These are phyloP conservation scores for Uronychia setigera DNA, from an alignment of 73 alveolate genomes.

Conservation along the genomic window DNA sequence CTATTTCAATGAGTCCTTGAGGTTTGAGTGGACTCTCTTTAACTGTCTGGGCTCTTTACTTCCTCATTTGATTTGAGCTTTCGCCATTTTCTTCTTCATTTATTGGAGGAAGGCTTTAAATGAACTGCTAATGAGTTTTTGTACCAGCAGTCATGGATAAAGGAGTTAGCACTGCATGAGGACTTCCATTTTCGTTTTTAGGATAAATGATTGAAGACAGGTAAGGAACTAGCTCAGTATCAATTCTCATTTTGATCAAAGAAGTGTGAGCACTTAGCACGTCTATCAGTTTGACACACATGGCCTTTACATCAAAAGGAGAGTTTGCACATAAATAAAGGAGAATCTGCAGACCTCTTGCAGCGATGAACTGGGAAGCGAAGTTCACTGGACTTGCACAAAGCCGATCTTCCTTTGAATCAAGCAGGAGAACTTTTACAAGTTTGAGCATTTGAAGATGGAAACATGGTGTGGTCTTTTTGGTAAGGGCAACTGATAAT, in stretches of 20 bases:
- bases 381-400: conserved; percentile 67
- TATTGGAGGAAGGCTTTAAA: neutral
- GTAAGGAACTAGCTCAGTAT: conserved; percentile 56
- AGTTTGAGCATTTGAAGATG: conserved; percentile 56
- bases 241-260: conserved; percentile 51
- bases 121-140: neutral
- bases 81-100: no score
- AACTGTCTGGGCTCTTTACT: neutral
- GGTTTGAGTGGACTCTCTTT: neutral
- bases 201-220: conserved; percentile 36
- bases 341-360: conserved; percentile 57
- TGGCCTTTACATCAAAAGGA: conserved; percentile 64
- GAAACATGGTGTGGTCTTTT: conserved; percentile 58
- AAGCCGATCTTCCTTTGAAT: conserved; percentile 53
- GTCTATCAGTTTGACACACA: conserved; percentile 68
- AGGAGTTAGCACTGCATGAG: neutral
- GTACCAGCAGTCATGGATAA: neutral
- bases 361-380: conserved; percentile 56
- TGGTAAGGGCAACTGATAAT: conserved; percentile 51
- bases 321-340: conserved; percentile 60
- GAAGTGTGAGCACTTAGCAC: conserved; percentile 46
- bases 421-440: conserved; percentile 58
- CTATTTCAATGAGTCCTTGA: neutral
- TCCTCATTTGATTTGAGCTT: neutral
- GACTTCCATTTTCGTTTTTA: conserved; percentile 5